Evolutionary conservation across 805 yeast species (phyloP).

Genomic region (Candida ponderosae): DNA sequence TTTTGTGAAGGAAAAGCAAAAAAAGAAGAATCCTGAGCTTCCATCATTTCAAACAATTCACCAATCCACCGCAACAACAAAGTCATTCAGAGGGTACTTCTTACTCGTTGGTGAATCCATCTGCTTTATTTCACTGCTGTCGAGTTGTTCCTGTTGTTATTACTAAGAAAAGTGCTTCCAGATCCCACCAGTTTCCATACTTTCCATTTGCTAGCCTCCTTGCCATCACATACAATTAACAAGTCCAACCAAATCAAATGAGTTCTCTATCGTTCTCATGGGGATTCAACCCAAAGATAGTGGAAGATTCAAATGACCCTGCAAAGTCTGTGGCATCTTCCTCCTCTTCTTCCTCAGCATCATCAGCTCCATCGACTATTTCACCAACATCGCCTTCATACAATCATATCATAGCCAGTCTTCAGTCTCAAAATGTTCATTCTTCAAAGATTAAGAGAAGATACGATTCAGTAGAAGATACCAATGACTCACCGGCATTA

Average conservation of each 20-base stretch:
- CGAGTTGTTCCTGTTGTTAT: no score
- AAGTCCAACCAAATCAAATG: slow-evolving; percentile 1
- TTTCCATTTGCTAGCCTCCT: no score
- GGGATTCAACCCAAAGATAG: slow-evolving; percentile 16
- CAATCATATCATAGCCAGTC: background rate
- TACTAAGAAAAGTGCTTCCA: no score
- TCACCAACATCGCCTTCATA: background rate
- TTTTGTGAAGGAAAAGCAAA: no score
- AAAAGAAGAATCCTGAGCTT: no score
- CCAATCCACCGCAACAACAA: no score
- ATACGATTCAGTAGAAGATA: slow-evolving; percentile 8
- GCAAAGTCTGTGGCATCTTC: background rate
- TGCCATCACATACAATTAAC: no score
- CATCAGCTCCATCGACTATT: background rate
- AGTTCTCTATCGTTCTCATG: slow-evolving; percentile 13
- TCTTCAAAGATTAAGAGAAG: slow-evolving; percentile 7
- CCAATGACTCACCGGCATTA: slow-evolving; percentile 1
- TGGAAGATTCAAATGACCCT: slow-evolving; percentile 17
- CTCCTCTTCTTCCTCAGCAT: background rate
- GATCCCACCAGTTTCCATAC: no score
- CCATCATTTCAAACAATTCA: no score
- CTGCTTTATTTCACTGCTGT: no score
- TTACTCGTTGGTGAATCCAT: no score
- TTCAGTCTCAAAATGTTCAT: background rate
- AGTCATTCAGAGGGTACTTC: no score